A percentile compares a stretch with the other conserved stretches of the same genome.
phyloP scores from a whole-genome alignment of 1,284 basidiomycete genomes.

The Ustilago nuda region DNA sequence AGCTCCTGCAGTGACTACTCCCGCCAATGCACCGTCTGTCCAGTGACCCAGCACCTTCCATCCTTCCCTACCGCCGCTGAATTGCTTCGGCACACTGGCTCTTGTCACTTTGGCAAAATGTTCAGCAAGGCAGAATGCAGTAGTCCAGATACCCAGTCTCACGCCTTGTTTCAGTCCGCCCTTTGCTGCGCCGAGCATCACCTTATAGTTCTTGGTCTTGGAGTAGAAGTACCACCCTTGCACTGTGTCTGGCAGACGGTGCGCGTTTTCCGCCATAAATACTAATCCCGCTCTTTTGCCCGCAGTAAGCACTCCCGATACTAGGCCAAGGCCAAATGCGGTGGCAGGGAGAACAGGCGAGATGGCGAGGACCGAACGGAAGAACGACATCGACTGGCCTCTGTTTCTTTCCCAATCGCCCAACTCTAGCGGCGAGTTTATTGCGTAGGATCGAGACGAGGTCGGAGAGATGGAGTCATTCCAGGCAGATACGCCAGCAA shows the following conservation, averaged over 20 bases:
- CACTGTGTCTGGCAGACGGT: conserved; percentile 64
- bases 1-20: conserved; percentile 39
- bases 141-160: conserved; percentile 56
- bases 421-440: conserved; percentile 30
- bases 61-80: conserved; percentile 7
- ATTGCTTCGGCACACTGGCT: conserved; percentile 11
- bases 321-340: conserved; percentile 56
- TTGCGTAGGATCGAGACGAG: conserved; percentile 14
- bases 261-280: conserved; percentile 68
- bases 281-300: conserved; percentile 59
- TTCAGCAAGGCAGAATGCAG: conserved; percentile 58
- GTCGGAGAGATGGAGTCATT: conserved; percentile 40
- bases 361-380: conserved; percentile 22
- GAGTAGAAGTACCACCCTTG: conserved; percentile 70
- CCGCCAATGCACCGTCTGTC: conserved; percentile 59
- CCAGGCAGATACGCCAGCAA: conserved; percentile 10
- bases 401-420: conserved; percentile 15
- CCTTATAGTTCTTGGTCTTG: conserved; percentile 68
- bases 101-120: conserved; percentile 25
- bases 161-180: conserved; percentile 56
- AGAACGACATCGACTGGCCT: conserved; percentile 5
- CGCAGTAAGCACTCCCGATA: conserved; percentile 53
- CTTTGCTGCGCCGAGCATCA: conserved; percentile 58
- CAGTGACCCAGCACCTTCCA: conserved; percentile 52
- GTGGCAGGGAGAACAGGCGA: conserved; percentile 50